phyloP scores from a whole-genome alignment of 805 yeast genomes.

The Nakazawaea peltata region DNA sequence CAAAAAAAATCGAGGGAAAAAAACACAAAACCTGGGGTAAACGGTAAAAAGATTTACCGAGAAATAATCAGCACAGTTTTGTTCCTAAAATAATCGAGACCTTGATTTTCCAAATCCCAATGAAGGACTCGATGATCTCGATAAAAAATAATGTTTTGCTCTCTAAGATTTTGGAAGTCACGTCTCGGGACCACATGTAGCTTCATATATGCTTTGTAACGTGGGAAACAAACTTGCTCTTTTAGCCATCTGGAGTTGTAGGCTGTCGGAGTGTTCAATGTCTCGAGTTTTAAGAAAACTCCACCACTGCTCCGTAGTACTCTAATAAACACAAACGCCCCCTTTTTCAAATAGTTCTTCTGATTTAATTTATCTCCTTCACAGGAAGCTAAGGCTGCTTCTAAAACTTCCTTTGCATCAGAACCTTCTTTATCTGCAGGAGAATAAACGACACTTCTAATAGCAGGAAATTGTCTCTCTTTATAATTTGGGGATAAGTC shows the following conservation, averaged over 20 bases:
- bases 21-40: not conserved
- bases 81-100: constrained; percentile 1
- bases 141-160: not conserved
- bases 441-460: too few species aligned
- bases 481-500: too few species aligned
- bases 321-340: constrained; percentile 28
- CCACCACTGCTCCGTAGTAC: constrained; percentile 31
- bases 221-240: constrained; percentile 30
- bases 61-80: not conserved
- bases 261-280: constrained; percentile 15
- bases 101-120: constrained; percentile 7
- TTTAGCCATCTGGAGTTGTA: constrained; percentile 28
- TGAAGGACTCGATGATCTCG: constrained; percentile 3
- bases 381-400: too few species aligned
- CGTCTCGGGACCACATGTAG: constrained; percentile 20
- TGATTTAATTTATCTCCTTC: too few species aligned
- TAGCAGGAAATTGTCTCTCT: too few species aligned
- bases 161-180: not conserved
- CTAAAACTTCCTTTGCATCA: too few species aligned
- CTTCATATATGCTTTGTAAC: constrained; percentile 37
- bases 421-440: too few species aligned
- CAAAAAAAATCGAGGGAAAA: not conserved
- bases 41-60: not conserved
- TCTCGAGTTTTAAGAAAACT: constrained; percentile 28
- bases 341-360: too few species aligned